phyloP scores from a whole-genome alignment of 805 yeast genomes.

The Metschnikowia amazonensis region DNA sequence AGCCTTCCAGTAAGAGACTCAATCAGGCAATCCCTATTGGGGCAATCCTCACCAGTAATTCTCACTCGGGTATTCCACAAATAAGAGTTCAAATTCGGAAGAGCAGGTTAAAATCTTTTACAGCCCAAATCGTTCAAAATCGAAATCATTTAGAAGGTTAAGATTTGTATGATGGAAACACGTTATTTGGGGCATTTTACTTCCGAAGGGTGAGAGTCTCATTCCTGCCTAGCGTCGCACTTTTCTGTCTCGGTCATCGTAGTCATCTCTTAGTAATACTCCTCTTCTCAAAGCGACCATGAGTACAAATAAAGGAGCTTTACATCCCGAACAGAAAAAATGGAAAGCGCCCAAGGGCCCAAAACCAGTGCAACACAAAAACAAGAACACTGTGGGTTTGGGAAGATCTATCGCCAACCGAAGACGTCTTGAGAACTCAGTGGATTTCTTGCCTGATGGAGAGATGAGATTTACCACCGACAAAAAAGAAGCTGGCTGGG shows the following conservation, averaged over 20 bases:
- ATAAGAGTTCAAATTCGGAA: too few relatives aligned
- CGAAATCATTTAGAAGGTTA: too few relatives aligned
- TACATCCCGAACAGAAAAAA: slow-evolving; percentile 54
- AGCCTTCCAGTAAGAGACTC: neutral
- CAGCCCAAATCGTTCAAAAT: too few relatives aligned
- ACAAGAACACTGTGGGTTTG: slow-evolving; percentile 77
- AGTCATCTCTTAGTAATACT: slow-evolving; percentile 4
- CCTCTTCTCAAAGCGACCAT: slow-evolving; percentile 9
- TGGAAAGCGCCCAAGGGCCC: slow-evolving; percentile 93
- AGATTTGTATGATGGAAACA: too few relatives aligned
- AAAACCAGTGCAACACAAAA: slow-evolving; percentile 79
- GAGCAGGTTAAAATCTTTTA: too few relatives aligned
- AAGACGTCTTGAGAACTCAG: slow-evolving; percentile 62
- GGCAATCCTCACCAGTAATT: neutral
- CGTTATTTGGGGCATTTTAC: too few relatives aligned
- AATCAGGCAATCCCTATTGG: neutral
- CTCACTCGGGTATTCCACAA: too few relatives aligned
- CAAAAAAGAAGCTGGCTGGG: slow-evolving; percentile 83
- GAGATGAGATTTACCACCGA: slow-evolving; percentile 86
- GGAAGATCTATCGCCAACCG: slow-evolving; percentile 81
- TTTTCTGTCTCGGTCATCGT: slow-evolving; percentile 2
- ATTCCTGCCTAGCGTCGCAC: slow-evolving; percentile 6
- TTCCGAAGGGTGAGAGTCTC: neutral
- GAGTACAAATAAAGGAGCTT: slow-evolving; percentile 36
- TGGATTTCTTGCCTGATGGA: slow-evolving; percentile 76